These are phyloP conservation scores for Venturia asperata DNA, from an alignment of 2,329 filamentous ascomycete species.

Conservation along the genomic window DNA sequence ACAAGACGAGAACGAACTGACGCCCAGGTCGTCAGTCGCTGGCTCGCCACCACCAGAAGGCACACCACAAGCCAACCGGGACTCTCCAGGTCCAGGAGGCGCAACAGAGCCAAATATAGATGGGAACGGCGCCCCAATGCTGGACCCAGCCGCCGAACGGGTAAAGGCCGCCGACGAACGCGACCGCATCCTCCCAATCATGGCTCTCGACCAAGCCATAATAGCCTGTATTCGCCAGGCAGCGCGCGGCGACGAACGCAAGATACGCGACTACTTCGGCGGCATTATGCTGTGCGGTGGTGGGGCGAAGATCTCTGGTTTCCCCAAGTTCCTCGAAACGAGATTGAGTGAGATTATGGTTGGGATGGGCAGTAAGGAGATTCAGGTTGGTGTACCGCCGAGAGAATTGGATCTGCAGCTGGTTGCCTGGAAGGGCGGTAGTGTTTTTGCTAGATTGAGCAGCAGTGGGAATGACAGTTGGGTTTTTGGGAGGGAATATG, in stretches of 20 bases:
- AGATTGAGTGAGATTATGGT: conserved; percentile 60
- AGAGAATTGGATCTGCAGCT: conserved; percentile 94
- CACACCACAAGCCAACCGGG: conserved; percentile 53
- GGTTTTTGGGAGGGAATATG: conserved; percentile 83
- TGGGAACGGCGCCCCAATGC: conserved; percentile 38
- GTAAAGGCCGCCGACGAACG: conserved; percentile 54
- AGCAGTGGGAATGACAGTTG: conserved; percentile 81
- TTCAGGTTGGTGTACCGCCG: conserved; percentile 63
- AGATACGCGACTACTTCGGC: conserved; percentile 80
- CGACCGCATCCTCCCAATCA: conserved; percentile 73
- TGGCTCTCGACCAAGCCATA: conserved; percentile 82
- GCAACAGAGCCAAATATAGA: conserved; percentile 43
- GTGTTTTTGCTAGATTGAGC: conserved; percentile 85
- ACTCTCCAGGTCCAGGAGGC: conserved; percentile 32
- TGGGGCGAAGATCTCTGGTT: conserved; percentile 70
- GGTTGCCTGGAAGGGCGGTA: conserved; percentile 96
- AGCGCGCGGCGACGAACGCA: conserved; percentile 82
- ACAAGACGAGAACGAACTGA: conserved; percentile 59
- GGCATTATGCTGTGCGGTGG: conserved; percentile 89
- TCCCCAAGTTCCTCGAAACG: conserved; percentile 78
- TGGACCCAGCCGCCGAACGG: conserved; percentile 43
- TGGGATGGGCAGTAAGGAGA: conserved; percentile 55
- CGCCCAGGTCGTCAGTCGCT: conserved; percentile 77
- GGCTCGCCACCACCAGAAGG: conserved; percentile 82
- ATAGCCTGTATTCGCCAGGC: conserved; percentile 83